Conservation (phyloP, 2,329 filamentous ascomycete genomes). For the Penicillium sp. region DNA sequence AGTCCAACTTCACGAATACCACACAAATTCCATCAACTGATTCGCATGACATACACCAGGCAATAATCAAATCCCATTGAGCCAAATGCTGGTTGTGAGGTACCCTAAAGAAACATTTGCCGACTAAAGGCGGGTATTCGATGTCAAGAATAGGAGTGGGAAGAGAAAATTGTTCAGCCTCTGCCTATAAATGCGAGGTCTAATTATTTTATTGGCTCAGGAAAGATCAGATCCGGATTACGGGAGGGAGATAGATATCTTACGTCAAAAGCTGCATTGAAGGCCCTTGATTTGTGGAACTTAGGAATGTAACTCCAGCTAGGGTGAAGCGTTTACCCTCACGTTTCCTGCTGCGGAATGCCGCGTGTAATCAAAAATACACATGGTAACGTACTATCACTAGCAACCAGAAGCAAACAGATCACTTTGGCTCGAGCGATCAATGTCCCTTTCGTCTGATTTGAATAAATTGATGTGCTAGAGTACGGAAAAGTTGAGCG, state of each 20-base stretch:
- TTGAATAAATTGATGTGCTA: too few relatives aligned
- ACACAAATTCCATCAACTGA: not conserved
- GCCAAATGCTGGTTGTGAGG: not conserved
- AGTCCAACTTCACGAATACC: not conserved
- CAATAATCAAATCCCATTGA: constrained; percentile 1
- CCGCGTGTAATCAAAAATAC: not conserved
- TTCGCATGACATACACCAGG: not conserved
- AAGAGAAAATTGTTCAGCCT: not conserved
- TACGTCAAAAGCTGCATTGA: not conserved
- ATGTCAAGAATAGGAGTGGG: not conserved
- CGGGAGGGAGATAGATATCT: not conserved
- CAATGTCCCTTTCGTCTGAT: too few relatives aligned
- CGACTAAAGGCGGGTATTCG: not conserved
- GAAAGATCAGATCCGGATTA: not conserved
- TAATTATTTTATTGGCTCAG: not conserved
- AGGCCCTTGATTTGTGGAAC: not conserved
- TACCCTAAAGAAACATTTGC: not conserved
- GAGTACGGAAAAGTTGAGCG: too few relatives aligned
- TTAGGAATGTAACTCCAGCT: not conserved
- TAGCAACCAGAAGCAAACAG: too few relatives aligned
- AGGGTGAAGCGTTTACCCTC: not conserved
- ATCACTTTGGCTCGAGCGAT: too few relatives aligned
- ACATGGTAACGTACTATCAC: too few relatives aligned
- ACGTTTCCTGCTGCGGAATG: not conserved
- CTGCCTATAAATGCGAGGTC: not conserved